Evolutionary conservation across 1,139 yeast species (phyloP).

Genomic region (Lodderomyces pseudojiufengensis): DNA sequence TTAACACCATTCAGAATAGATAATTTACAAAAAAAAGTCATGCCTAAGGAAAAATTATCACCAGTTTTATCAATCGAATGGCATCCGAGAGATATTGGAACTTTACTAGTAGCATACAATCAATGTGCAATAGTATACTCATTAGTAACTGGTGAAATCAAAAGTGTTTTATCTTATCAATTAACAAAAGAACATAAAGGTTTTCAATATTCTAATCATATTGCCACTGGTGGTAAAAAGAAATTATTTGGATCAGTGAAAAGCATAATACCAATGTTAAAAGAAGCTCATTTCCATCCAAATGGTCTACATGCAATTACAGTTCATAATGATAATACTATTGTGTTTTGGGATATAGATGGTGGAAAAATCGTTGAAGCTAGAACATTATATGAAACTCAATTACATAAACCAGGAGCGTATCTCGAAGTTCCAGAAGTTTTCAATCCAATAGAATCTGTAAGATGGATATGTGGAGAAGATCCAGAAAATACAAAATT

Average conservation of each 20-base stretch:
- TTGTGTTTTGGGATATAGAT: slow-evolving; percentile 90
- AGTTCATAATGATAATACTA: slow-evolving; percentile 73
- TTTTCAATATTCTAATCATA: slow-evolving; percentile 27
- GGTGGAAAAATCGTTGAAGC: slow-evolving; percentile 74
- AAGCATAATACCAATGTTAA: slow-evolving; percentile 47
- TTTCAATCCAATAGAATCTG: slow-evolving; percentile 36
- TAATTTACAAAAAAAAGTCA: slow-evolving; percentile 61
- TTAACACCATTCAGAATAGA: slow-evolving; percentile 66
- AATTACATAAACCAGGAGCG: slow-evolving; percentile 53
- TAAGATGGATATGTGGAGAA: slow-evolving; percentile 70
- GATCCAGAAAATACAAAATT: slow-evolving; percentile 80
- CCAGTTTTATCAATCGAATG: slow-evolving; percentile 67
- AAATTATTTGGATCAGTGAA: slow-evolving; percentile 41
- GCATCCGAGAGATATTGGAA: slow-evolving; percentile 89
- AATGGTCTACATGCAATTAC: slow-evolving; percentile 84
- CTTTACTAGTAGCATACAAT: slow-evolving; percentile 68
- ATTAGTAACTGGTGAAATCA: slow-evolving; percentile 55
- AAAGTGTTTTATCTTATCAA: slow-evolving; percentile 54
- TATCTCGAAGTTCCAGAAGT: slow-evolving; percentile 19
- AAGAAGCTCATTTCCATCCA: slow-evolving; percentile 82
- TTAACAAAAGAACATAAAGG: slow-evolving; percentile 36
- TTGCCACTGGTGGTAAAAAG: slow-evolving; percentile 42
- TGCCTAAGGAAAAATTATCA: slow-evolving; percentile 49
- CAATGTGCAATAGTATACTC: slow-evolving; percentile 71
- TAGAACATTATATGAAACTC: slow-evolving; percentile 63